phyloP scores from a whole-genome alignment of 306 rosid species.

The Quercus bicolor region DNA sequence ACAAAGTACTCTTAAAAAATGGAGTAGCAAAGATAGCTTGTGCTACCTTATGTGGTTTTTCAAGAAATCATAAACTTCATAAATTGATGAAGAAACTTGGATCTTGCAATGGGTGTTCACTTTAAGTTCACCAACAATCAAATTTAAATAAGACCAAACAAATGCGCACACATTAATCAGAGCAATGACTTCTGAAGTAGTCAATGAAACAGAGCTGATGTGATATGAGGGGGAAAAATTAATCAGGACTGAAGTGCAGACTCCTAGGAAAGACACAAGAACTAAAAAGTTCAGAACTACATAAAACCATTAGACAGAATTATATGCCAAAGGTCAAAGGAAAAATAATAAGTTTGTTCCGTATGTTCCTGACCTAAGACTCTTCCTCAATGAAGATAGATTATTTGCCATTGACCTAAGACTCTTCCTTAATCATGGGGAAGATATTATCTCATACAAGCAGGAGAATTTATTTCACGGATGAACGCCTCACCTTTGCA shows the following conservation, averaged over 20 bases:
- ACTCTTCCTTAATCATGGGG: not conserved
- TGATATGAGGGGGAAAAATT: not conserved
- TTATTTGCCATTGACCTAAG: not conserved
- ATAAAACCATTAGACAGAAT: not conserved
- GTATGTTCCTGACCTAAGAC: not conserved
- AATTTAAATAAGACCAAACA: not conserved
- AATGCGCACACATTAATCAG: not conserved
- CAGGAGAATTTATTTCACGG: not conserved
- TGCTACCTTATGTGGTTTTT: not conserved
- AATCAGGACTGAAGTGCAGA: not conserved
- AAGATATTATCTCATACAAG: not conserved
- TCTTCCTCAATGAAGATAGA: not conserved
- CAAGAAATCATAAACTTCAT: not conserved
- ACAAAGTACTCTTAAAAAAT: not conserved
- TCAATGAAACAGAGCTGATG: not conserved
- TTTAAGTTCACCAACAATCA: not conserved
- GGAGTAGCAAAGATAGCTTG: not conserved
- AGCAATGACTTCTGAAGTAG: not conserved
- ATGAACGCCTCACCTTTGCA: slow-evolving; percentile 56
- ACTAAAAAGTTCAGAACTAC: not conserved
- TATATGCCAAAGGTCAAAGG: not conserved
- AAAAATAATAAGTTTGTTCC: not conserved
- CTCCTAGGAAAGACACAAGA: not conserved
- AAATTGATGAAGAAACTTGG: not conserved
- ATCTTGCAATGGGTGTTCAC: not conserved